phyloP scores from a whole-genome alignment of 2,329 filamentous ascomycete species.

The Cryphonectria japonica region DNA sequence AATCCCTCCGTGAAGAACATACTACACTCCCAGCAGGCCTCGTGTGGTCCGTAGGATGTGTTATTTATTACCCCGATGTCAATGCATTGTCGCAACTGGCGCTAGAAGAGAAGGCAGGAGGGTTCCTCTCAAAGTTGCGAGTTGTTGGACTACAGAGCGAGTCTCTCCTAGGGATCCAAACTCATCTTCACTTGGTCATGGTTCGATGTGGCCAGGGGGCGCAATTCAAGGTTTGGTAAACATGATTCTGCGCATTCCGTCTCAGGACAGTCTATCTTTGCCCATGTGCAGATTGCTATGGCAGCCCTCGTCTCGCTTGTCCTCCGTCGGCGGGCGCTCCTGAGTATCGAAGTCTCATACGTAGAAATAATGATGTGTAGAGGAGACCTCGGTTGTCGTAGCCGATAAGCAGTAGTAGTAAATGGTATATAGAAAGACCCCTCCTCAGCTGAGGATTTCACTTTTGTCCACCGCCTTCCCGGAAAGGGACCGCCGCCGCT shows the following conservation, averaged over 20 bases:
- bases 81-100: not conserved
- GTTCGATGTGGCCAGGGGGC: not conserved
- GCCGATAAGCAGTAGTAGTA: not conserved
- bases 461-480: not conserved
- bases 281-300: not conserved
- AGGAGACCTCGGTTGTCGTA: not conserved
- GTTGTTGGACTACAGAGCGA: not conserved
- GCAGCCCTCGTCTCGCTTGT: not conserved
- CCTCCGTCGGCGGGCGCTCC: not conserved
- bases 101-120: not conserved
- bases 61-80: not conserved
- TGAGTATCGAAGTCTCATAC: not conserved
- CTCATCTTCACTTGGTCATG: not conserved
- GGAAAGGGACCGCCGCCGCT: not conserved
- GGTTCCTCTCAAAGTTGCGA: too few relatives aligned
- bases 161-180: not conserved
- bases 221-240: not conserved
- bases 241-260: not conserved
- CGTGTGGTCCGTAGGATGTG: not conserved
- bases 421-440: conserved; percentile 9
- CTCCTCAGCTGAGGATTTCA: not conserved
- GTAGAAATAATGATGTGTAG: not conserved
- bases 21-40: not conserved
- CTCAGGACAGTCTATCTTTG: not conserved
- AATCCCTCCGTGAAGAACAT: not conserved